Conservation (phyloP, 305 asterid species). For the Fraxinus nigra region DNA sequence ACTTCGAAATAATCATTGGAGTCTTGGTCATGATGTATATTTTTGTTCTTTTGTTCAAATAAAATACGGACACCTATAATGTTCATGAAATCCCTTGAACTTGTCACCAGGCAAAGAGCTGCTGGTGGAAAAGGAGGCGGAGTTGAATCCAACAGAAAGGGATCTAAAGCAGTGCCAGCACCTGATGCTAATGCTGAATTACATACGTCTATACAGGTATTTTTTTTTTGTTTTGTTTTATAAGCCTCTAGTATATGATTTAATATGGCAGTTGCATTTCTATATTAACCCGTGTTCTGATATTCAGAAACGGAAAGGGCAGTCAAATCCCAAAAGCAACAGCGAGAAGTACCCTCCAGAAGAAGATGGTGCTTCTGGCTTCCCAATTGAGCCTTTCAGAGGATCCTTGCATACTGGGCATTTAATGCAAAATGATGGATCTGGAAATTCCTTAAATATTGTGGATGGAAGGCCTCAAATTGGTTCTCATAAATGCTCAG, state of each 20-base stretch:
- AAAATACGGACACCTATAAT: not conserved
- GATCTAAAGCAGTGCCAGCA: constrained; percentile 60
- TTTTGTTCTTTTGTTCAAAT: constrained; percentile 6
- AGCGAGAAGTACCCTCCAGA: constrained; percentile 59
- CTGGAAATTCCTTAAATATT: constrained; percentile 33
- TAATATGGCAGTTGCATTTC: not conserved
- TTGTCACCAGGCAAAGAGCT: constrained; percentile 48
- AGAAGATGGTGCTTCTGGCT: constrained; percentile 49
- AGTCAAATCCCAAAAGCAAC: constrained; percentile 48
- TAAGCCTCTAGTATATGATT: not conserved
- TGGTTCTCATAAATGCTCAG: constrained; percentile 40
- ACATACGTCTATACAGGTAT: constrained; percentile 62
- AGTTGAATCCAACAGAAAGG: constrained; percentile 43
- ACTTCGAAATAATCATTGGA: not conserved
- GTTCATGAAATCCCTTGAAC: constrained; percentile 10
- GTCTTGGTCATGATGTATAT: not conserved
- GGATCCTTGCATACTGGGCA: constrained; percentile 32
- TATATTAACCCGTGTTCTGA: not conserved
- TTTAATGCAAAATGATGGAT: constrained; percentile 33
- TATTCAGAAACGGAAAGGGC: constrained; percentile 53
- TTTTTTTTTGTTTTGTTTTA: not conserved
- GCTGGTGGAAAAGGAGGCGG: constrained; percentile 50
- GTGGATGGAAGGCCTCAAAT: constrained; percentile 16
- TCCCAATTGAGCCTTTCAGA: constrained; percentile 45
- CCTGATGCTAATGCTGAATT: constrained; percentile 74